A percentile compares a stretch with the other conserved stretches of the same genome.
Conservation (phyloP, 2,329 filamentous ascomycete species). For the Neofusicoccum parvum region DNA sequence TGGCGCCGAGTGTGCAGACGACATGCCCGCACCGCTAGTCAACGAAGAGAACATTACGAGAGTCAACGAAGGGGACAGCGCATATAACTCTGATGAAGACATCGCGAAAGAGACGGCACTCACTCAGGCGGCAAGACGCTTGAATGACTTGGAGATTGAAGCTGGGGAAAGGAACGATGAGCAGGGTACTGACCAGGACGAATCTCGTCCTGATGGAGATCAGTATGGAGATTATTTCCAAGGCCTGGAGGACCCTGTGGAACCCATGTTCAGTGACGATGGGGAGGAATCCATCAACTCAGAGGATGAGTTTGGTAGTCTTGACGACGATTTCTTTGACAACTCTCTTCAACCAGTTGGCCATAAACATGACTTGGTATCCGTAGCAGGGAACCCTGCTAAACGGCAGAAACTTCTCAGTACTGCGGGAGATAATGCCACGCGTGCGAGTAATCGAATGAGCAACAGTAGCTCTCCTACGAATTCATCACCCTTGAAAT, state of each 20-base stretch:
- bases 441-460: not conserved
- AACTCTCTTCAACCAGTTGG: not conserved
- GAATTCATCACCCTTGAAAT: not conserved
- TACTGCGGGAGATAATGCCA: not conserved
- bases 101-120: not conserved
- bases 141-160: not conserved
- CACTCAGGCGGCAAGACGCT: not conserved
- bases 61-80: slow-evolving; percentile 45
- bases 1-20: no score
- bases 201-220: not conserved
- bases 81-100: slow-evolving; percentile 49
- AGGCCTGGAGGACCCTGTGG: not conserved
- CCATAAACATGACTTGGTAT: not conserved
- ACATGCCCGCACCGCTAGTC: slow-evolving; percentile 43
- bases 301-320: slow-evolving; percentile 19
- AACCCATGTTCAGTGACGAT: not conserved
- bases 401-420: not conserved
- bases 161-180: not conserved
- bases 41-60: slow-evolving; percentile 67
- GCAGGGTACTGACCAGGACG: not conserved
- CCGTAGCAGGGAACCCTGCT: not conserved
- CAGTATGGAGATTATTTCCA: not conserved
- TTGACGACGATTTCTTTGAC: slow-evolving; percentile 18
- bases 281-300: not conserved
- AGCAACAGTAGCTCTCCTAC: not conserved